These are phyloP conservation scores for Paraconiothyrium sp. DNA, from an alignment of 2,329 filamentous ascomycete genomes.

Conservation along the genomic window DNA sequence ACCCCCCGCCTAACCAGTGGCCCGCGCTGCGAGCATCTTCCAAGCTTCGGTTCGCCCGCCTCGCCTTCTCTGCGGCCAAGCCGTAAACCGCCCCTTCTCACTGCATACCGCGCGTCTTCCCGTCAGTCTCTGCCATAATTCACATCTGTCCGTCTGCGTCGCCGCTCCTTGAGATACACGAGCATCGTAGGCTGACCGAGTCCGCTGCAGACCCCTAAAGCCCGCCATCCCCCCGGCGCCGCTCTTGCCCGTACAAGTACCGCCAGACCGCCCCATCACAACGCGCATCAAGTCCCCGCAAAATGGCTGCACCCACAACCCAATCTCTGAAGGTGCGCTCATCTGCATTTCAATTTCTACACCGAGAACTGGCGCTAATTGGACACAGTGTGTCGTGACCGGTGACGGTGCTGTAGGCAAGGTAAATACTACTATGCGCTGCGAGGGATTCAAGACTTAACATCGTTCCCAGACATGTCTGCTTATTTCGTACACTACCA, in stretches of 20 bases:
- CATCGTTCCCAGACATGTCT: conserved; percentile 80
- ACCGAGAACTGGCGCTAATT: conserved; percentile 28
- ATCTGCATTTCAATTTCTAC: not conserved
- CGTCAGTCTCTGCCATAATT: conserved; percentile 30
- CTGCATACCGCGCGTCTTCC: conserved; percentile 43
- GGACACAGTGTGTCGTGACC: conserved; percentile 88
- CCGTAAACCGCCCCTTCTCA: conserved; percentile 46
- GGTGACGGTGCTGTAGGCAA: conserved; percentile 99
- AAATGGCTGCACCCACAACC: conserved; percentile 83
- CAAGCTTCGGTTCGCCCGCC: conserved; percentile 40
- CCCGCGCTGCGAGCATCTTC: conserved; percentile 26
- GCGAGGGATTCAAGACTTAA: conserved; percentile 36
- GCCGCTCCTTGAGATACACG: not conserved
- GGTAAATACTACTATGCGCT: conserved; percentile 63
- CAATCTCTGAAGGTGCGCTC: conserved; percentile 84
- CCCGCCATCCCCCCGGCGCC: conserved; percentile 13
- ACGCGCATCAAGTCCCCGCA: conserved; percentile 26
- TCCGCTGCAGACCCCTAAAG: conserved; percentile 9
- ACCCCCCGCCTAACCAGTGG: conserved; percentile 14
- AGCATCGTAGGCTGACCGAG: conserved; percentile 7
- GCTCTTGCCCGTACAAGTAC: conserved; percentile 12
- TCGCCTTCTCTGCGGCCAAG: conserved; percentile 48
- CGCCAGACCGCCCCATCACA: conserved; percentile 17
- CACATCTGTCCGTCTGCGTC: conserved; percentile 5
- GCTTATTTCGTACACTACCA: conserved; percentile 98